phyloP scores from a whole-genome alignment of 306 rosid genomes.

The Medicago ruthenica region DNA sequence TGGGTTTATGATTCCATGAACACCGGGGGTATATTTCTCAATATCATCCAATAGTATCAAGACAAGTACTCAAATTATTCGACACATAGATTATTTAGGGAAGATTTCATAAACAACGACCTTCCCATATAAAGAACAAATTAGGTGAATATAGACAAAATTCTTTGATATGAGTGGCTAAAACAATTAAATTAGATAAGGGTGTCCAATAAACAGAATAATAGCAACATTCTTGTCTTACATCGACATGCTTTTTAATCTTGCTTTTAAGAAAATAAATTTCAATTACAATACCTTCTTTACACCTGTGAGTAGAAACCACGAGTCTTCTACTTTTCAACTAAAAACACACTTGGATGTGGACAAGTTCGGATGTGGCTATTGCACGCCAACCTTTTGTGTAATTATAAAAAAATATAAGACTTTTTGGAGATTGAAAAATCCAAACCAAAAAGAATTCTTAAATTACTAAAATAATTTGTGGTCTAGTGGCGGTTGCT shows the following conservation, averaged over 20 bases:
- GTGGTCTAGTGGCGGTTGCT: slow-evolving; percentile 49
- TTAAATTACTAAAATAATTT: slow-evolving; percentile 41
- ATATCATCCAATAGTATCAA: slow-evolving; percentile 28
- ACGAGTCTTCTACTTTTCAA: slow-evolving; percentile 48
- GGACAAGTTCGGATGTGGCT: slow-evolving; percentile 43
- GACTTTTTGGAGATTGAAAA: slow-evolving; percentile 42
- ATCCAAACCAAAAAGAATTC: slow-evolving; percentile 46
- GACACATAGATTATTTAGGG: slow-evolving; percentile 12
- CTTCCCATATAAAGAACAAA: slow-evolving; percentile 34
- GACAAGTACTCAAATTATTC: slow-evolving; percentile 18
- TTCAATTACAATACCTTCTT: slow-evolving; percentile 40
- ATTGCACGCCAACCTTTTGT: slow-evolving; percentile 54
- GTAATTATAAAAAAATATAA: slow-evolving; percentile 29
- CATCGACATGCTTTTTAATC: slow-evolving; percentile 42
- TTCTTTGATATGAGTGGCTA: slow-evolving; percentile 41
- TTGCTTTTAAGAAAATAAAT: slow-evolving; percentile 29
- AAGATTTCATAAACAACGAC: slow-evolving; percentile 27
- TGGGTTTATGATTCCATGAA: slow-evolving; percentile 31
- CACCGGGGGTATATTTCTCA: slow-evolving; percentile 41
- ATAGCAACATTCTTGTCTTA: slow-evolving; percentile 42
- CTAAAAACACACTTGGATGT: slow-evolving; percentile 43
- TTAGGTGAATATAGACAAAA: slow-evolving; percentile 42
- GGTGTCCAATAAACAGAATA: slow-evolving; percentile 36
- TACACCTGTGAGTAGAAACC: slow-evolving; percentile 48
- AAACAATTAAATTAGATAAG: slow-evolving; percentile 42